Base-by-base conservation (phyloP, 176 grass and related monocot species). In the Cenchrus americanus region DNA sequence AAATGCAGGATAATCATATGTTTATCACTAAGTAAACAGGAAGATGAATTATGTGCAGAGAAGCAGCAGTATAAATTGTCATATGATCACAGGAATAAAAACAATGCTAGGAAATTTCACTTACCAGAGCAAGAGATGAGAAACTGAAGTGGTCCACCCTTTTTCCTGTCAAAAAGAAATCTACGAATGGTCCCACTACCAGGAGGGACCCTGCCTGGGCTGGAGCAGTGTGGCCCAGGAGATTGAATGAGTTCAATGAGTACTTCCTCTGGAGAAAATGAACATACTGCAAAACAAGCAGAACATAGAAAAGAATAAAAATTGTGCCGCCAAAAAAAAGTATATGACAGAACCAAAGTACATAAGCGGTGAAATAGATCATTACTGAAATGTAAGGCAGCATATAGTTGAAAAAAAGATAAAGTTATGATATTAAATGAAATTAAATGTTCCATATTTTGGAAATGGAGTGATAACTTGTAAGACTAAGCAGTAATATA, bases 111-210 rank as follows among this genome's bases (percentile, higher is more conserved):
- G 18, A 43, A 69, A 69, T 21, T 42, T n/a, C 4, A 18, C 69
- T 26, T 49, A 71, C 69, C 69, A 71, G 43, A 48, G 69, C 43
- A 26, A 71, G 43, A 24, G 69, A 48, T 49, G 69, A 71, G 6
- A 71, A 71, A 71, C 7, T 71, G n/a, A 71, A 71, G n/a, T 71
- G 69, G 46, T 71, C 22, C 11, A 71, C 69, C 43, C 69, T 71
- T 71, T 71, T 24, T 12, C 69, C 69, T 49, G 69, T 71, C 69
- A 71, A 71, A 43, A 71, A 71, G 69, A 14, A 48, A 24, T 71
- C 69, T 14, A 49, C 43, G 14, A 71, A 71, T 49, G 69, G 69
- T 0, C 69, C 68, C n/a, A 24, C 43, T 14, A 70, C 21, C 42
- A 70, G 67, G 41, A 70, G 32, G 7, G 11, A 71, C 14, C 68